Conservation (phyloP, 441 rosid genomes). For the Macaranga tanarius region DNA sequence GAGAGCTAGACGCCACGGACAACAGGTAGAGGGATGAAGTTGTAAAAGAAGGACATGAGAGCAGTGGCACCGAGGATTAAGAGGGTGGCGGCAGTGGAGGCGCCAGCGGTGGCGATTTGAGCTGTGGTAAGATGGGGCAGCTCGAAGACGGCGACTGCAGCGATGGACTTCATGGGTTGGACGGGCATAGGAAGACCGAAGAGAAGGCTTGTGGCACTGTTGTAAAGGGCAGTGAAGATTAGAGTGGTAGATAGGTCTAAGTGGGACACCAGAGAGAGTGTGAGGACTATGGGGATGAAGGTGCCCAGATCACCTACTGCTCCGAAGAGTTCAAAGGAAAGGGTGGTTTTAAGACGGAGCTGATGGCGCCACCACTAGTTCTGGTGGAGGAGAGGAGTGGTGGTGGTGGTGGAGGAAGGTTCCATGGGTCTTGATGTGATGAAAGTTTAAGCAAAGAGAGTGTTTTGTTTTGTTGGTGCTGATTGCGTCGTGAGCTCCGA, state of each 20-base stretch:
- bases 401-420: slow-evolving; percentile 10
- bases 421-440: slow-evolving; percentile 8
- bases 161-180: slow-evolving; percentile 81
- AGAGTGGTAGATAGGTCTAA: slow-evolving; percentile 39
- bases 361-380: slow-evolving; percentile 50
- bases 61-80: slow-evolving; percentile 60
- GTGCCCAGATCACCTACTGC: slow-evolving; percentile 94
- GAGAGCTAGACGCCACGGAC: slow-evolving; percentile 77
- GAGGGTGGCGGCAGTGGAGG: slow-evolving; percentile 50
- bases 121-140: slow-evolving; percentile 13
- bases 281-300: slow-evolving; percentile 77
- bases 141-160: slow-evolving; percentile 59
- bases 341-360: slow-evolving; percentile 39
- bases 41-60: slow-evolving; percentile 61
- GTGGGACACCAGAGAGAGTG: slow-evolving; percentile 75
- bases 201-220: slow-evolving; percentile 55
- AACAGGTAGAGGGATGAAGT: slow-evolving; percentile 53
- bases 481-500: no score
- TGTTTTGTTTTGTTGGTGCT: no score
- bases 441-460: no score
- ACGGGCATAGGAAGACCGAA: slow-evolving; percentile 76
- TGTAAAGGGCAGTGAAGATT: slow-evolving; percentile 66
- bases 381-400: slow-evolving; percentile 32
- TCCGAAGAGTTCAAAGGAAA: slow-evolving; percentile 81
- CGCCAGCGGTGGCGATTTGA: slow-evolving; percentile 57